Conservation (phyloP, 2,329 filamentous ascomycete species). For the Hypocreales sp. region DNA sequence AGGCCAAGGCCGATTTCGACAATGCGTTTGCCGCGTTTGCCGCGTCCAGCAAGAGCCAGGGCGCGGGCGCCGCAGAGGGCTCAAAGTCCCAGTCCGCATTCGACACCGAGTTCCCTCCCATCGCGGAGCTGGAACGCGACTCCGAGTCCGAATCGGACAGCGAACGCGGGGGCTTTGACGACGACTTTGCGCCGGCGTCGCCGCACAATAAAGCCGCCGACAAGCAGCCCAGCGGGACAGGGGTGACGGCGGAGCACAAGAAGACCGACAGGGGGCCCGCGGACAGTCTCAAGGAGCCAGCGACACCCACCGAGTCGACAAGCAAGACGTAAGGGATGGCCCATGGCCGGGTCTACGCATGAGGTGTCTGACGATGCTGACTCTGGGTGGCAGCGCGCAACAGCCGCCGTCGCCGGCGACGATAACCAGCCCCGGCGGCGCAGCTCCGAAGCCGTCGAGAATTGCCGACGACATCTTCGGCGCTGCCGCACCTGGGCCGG, state of each 20-base stretch:
- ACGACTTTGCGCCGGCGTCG: slow-evolving; percentile 67
- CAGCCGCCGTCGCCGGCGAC: slow-evolving; percentile 16
- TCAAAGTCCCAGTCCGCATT: slow-evolving; percentile 35
- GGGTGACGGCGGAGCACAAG: no score
- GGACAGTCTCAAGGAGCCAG: no score
- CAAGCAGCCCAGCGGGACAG: slow-evolving; percentile 3
- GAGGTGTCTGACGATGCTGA: no score
- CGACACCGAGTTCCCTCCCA: slow-evolving; percentile 78
- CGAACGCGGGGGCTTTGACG: slow-evolving; percentile 75
- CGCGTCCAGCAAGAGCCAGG: slow-evolving; percentile 33
- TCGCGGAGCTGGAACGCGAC: slow-evolving; percentile 69
- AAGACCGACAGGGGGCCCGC: no score
- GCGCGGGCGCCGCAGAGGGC: slow-evolving; percentile 23
- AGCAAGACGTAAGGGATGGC: slow-evolving; percentile 12
- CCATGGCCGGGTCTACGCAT: neutral
- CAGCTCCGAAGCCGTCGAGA: slow-evolving; percentile 14
- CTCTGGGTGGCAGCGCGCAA: slow-evolving; percentile 12
- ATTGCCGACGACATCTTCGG: slow-evolving; percentile 27
- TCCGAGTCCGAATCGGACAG: slow-evolving; percentile 72
- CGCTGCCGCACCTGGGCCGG: slow-evolving; percentile 11
- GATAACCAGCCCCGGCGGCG: slow-evolving; percentile 9
- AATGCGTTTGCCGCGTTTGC: slow-evolving; percentile 68
- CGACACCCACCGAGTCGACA: slow-evolving; percentile 9
- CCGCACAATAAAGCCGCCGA: slow-evolving; percentile 19
- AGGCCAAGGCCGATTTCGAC: slow-evolving; percentile 70